Conservation (phyloP, 192 early-diverging fungal genomes). For the Coemansia sp. region DNA sequence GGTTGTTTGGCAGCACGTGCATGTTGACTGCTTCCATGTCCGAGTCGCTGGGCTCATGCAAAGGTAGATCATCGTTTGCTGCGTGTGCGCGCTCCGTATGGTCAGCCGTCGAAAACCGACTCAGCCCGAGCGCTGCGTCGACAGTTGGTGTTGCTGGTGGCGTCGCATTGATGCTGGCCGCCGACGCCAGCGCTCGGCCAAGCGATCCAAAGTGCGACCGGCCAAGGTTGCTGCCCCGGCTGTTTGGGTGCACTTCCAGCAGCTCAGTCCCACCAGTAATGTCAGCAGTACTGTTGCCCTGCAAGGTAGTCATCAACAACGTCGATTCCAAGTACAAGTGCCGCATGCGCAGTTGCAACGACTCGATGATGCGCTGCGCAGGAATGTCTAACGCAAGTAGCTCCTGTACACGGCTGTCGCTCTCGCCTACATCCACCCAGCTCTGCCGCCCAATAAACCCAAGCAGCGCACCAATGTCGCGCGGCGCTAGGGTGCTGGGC, state of each 20-base stretch:
- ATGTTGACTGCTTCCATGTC: constrained; percentile 9
- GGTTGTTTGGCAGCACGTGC: constrained; percentile 18
- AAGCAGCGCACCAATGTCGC: constrained; percentile 37
- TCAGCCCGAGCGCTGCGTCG: constrained; percentile 9
- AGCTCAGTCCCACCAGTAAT: constrained; percentile 7
- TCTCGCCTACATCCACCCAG: constrained; percentile 36
- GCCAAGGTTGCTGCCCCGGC: constrained; percentile 1
- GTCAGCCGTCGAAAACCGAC: constrained; percentile 26
- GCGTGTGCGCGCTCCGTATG: constrained; percentile 3
- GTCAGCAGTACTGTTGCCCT: constrained; percentile 1
- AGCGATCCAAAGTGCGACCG: constrained; percentile 2
- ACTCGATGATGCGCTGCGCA: constrained; percentile 31
- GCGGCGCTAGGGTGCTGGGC: constrained; percentile 23
- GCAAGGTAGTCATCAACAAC: constrained; percentile 39
- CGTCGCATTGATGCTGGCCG: constrained; percentile 16
- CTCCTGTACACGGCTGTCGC: constrained; percentile 31
- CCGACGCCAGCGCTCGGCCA: constrained; percentile 2
- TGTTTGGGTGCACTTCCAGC: neutral
- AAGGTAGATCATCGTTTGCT: neutral
- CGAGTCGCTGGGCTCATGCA: neutral
- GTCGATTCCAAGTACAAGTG: constrained; percentile 43
- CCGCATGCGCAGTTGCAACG: constrained; percentile 48
- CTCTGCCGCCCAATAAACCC: constrained; percentile 40
- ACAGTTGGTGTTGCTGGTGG: constrained; percentile 23
- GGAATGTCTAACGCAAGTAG: constrained; percentile 36